Conservation (phyloP, 2,329 filamentous ascomycete genomes). For the Neofusicoccum ribis region DNA sequence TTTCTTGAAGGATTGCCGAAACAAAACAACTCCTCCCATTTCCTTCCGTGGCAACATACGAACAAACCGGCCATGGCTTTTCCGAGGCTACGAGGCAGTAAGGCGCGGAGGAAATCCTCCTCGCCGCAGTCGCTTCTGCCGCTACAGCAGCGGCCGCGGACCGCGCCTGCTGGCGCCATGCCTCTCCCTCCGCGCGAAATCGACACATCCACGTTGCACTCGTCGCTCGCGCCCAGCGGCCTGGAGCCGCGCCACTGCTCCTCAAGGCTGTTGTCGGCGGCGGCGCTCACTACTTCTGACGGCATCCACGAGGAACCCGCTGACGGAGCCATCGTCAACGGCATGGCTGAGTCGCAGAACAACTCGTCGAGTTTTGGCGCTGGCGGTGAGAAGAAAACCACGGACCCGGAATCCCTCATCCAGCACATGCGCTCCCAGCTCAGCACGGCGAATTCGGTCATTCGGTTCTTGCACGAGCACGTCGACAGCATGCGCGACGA, state of each 20-base stretch:
- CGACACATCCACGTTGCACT: background rate
- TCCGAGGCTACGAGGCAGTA: background rate
- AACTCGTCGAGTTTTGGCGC: no score
- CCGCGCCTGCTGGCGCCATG: background rate
- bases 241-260: background rate
- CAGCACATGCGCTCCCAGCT: constrained; percentile 16
- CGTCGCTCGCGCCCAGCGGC: background rate
- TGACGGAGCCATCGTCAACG: background rate
- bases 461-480: constrained; percentile 15
- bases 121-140: background rate
- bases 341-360: background rate
- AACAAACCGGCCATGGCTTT: background rate
- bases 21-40: background rate
- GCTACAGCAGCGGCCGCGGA: constrained; percentile 3
- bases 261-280: background rate
- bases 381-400: background rate
- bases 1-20: no score
- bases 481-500: constrained; percentile 19
- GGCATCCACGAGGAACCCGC: background rate
- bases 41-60: no score
- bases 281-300: background rate
- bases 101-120: no score
- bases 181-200: background rate
- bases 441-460: constrained; percentile 12
- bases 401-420: background rate